Evolutionary conservation across 2,329 filamentous ascomycete species (phyloP), one percentile per base, ranked within the genome.

Genomic region (Peltaster fructicola): DNA sequence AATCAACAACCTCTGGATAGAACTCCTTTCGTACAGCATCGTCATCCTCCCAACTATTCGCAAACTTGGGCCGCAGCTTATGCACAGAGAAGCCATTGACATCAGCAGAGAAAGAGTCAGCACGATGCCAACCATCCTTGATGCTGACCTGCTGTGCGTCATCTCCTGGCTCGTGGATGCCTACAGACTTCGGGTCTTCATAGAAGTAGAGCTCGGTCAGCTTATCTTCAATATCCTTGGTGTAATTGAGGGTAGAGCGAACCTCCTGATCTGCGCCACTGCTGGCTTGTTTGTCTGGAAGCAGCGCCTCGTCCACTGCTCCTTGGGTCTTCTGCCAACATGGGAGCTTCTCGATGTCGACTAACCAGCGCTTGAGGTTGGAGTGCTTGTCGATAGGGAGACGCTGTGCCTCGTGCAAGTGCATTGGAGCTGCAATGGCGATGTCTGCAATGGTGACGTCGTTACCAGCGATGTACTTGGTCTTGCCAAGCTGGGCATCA

Each of bases 1-100:
- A 48, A 11, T 55, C 47, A 15, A 61, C 57, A 9, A 57, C 49
- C 32, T 61, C 54, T 0, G 56, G 52, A 26, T 61, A 62, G 30
- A 61, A 61, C 4, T 50, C 37, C 1, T 35, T 30, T 22, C 45
- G 42, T 12, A 61, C 52, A n/a, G 43, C 31, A 7, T 54, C 49
- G 4, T 59, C 50, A 12, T 59, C 50, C 23, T 52, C 38, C 38
- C 56, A 59, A 1, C 45, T 37, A 10, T 46, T 42, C 9, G 9
- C 11, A 11, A n/a, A 20, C 25, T 29, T 26, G 14, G 20, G 9
- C 11, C 44, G 30, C 26, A 61, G 56, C 13, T 52, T 42, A 27
- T 56, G 47, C 5, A 57, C 33, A 16, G 56, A 47, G 26, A 62
- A 62, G 1, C 59, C 59, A 25, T 61, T 47, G 20, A 41, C 47